Conservation (phyloP, 225 moss, liverwort and hornwort species). For the Pseudisothecium myosuroides region DNA sequence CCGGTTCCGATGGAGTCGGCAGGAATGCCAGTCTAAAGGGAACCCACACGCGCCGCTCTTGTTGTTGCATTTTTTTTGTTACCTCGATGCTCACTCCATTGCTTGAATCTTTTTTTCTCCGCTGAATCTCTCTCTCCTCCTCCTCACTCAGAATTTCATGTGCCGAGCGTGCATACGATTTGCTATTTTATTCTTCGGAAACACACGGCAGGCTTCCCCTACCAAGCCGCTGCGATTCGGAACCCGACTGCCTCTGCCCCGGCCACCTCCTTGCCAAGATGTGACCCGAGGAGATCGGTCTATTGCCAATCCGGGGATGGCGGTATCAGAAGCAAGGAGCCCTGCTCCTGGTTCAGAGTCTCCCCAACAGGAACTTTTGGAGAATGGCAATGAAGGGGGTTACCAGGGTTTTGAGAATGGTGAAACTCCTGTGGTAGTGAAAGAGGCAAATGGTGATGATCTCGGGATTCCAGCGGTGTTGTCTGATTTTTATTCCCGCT, state of each 20-base stretch:
- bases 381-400: neutral
- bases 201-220: neutral
- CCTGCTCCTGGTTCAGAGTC: neutral
- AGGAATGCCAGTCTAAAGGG: neutral
- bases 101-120: neutral
- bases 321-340: neutral
- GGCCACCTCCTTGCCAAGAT: neutral
- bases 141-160: neutral
- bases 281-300: neutral
- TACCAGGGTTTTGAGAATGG: neutral
- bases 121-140: neutral
- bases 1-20: conserved; percentile 16
- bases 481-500: neutral
- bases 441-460: neutral
- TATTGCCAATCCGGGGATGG: neutral
- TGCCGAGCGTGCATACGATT: neutral
- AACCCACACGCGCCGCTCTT: neutral
- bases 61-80: neutral
- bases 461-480: neutral
- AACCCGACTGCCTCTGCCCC: neutral
- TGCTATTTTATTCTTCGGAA: neutral
- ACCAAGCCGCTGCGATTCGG: neutral
- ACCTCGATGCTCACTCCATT: neutral
- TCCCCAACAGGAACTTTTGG: neutral
- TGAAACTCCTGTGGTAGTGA: neutral